A percentile compares a stretch with the other conserved stretches of the same genome.
Conservation (phyloP, 2,329 filamentous ascomycete genomes). For the Neofusicoccum parvum region DNA sequence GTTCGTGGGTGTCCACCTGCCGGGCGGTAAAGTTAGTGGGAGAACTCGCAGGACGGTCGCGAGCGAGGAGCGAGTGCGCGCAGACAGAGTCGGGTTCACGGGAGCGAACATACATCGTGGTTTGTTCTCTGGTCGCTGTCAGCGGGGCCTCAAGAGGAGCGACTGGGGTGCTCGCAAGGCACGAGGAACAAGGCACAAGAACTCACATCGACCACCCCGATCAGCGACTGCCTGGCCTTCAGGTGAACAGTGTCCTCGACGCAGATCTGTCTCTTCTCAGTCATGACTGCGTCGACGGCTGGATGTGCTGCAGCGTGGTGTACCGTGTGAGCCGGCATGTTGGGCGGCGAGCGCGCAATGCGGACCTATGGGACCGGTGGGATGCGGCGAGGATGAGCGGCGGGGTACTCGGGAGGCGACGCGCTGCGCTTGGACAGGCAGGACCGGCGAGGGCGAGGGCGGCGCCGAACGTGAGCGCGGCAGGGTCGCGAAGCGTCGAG, state of each 20-base stretch:
- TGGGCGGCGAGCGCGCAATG: background rate
- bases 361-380: background rate
- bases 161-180: background rate
- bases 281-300: background rate
- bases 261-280: slow-evolving; percentile 31
- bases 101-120: slow-evolving; percentile 28
- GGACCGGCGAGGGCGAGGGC: slow-evolving; percentile 7
- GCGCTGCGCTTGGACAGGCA: slow-evolving; percentile 2
- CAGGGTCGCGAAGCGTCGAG: background rate
- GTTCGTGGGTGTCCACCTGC: slow-evolving; percentile 49
- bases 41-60: background rate
- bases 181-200: background rate
- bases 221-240: slow-evolving; percentile 39
- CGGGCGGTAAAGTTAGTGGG: background rate
- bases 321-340: slow-evolving; percentile 12
- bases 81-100: background rate
- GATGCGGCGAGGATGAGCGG: background rate
- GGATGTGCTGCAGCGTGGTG: background rate
- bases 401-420: background rate
- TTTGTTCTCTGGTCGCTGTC: slow-evolving; percentile 34
- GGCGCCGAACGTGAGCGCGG: slow-evolving; percentile 3
- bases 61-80: background rate
- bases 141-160: slow-evolving; percentile 14
- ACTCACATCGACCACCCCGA: slow-evolving; percentile 49
- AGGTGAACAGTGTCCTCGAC: slow-evolving; percentile 47